phyloP scores from a whole-genome alignment of 2,329 filamentous ascomycete species.

The Aureobasidium sp. region DNA sequence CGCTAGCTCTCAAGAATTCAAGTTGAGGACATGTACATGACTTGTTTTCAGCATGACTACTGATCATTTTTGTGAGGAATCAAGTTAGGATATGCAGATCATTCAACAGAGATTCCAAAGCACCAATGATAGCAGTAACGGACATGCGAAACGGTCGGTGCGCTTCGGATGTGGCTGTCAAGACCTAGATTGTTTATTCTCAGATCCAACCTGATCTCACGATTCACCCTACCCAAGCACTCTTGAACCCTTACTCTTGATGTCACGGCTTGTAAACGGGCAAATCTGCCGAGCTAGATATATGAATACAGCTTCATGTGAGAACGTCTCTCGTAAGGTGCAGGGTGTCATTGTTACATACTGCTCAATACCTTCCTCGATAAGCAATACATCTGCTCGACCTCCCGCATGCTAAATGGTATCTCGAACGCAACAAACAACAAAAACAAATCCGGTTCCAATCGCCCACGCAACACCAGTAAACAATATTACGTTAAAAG shows the following conservation, averaged over 20 bases:
- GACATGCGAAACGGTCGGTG: not conserved
- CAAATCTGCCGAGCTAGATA: not conserved
- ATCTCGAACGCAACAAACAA: not conserved
- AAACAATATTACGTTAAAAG: too few species aligned
- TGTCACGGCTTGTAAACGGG: not conserved
- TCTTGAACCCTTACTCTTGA: not conserved
- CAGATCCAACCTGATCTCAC: not conserved
- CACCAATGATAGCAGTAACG: too few species aligned
- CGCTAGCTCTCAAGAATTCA: too few species aligned
- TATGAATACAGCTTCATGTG: not conserved
- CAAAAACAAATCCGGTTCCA: not conserved
- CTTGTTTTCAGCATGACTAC: too few species aligned
- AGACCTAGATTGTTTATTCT: not conserved
- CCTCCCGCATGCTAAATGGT: not conserved
- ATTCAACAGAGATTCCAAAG: too few species aligned
- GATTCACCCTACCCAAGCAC: not conserved
- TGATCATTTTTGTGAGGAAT: not conserved
- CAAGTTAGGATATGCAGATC: too few species aligned
- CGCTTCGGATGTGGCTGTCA: not conserved
- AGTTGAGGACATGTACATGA: too few species aligned
- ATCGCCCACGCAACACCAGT: not conserved
- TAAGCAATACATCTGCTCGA: not conserved
- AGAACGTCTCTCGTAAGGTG: not conserved
- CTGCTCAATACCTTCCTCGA: too few species aligned
- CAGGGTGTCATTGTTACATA: not conserved